Base-by-base conservation (phyloP, 176 grass and related monocot species). In the Phoenix roebelenii region DNA sequence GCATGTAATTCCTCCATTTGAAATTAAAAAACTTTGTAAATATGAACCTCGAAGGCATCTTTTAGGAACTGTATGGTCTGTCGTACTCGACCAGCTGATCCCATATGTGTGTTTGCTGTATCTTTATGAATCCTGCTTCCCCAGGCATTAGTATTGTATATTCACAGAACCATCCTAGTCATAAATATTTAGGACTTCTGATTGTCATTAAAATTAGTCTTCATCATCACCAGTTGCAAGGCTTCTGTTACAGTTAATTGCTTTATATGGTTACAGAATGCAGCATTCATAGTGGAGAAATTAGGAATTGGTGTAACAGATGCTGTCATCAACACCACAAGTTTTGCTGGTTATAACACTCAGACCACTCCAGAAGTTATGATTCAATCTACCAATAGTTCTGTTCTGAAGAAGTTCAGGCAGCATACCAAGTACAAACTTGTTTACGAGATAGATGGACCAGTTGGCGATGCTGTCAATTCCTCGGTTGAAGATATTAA, bases 301-400 rank as follows among this genome's bases (percentile, higher is more conserved):
- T 71, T 97, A 58, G 77, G 79, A 49, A 81, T 85, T 61, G 68
- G 81, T 23, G 61, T 97, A 56, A 86, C 83, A 15, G 80, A 72
- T 60, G 60, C 65, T 25, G 69, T 90, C 57, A 81, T 85, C 49
- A 81, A 73, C 44, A 59, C 75, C n/a, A 72, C 85, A 5, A 68
- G 74, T 0, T 28, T 70, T 50, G 64, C 87, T 16, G 87, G 92
- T 25, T 96, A 96, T 65, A 61, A 54, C 61, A 90, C 68, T 0
- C 68, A 61, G 64, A 90, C 75, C 15, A 25, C 74, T 15, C 84
- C 71, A 32, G 77, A 89, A 64, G 78, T 96, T 44, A 75, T 75
- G 68, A 90, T 96, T 48, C 80, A 85, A 67, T 96, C 92, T 3
- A 77, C 80, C 26, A 82, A 87, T 30, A 90, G 86, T 75, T 90